These are phyloP conservation scores for Trichomonascaceae sp. DNA, from an alignment of 1,139 yeast genomes.

Conservation along the genomic window DNA sequence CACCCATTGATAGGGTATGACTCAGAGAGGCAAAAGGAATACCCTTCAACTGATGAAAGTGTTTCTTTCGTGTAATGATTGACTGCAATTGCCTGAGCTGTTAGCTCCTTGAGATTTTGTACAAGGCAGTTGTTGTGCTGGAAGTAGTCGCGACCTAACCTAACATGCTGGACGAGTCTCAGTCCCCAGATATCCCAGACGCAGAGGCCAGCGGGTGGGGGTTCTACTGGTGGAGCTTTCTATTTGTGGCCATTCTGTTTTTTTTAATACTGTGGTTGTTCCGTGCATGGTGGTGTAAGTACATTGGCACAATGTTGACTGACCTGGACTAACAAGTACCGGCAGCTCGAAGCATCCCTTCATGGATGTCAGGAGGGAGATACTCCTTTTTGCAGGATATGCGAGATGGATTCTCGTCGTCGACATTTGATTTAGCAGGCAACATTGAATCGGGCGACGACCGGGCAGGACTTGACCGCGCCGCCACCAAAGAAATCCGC, in stretches of 20 bases:
- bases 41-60: too few relatives aligned
- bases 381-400: conserved; percentile 43
- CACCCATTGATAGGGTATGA: too few relatives aligned
- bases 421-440: conserved; percentile 41
- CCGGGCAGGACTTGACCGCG: conserved; percentile 48
- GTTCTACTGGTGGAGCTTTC: conserved; percentile 6
- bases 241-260: conserved; percentile 5
- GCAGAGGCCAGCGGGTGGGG: conserved; percentile 8
- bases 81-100: too few relatives aligned
- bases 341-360: conserved; percentile 5
- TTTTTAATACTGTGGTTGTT: conserved; percentile 8
- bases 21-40: too few relatives aligned
- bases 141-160: too few relatives aligned
- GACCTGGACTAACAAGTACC: conserved; percentile 3
- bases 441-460: conserved; percentile 37
- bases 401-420: conserved; percentile 54
- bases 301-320: not conserved
- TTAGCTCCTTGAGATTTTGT: too few relatives aligned
- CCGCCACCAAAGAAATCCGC: conserved; percentile 39
- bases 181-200: too few relatives aligned
- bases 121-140: too few relatives aligned
- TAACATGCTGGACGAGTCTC: too few relatives aligned
- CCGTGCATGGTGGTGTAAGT: conserved; percentile 11
- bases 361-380: conserved; percentile 7
- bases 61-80: too few relatives aligned